Base-by-base conservation (phyloP, 768 basidiomycete species). In the Agaricus blazei region DNA sequence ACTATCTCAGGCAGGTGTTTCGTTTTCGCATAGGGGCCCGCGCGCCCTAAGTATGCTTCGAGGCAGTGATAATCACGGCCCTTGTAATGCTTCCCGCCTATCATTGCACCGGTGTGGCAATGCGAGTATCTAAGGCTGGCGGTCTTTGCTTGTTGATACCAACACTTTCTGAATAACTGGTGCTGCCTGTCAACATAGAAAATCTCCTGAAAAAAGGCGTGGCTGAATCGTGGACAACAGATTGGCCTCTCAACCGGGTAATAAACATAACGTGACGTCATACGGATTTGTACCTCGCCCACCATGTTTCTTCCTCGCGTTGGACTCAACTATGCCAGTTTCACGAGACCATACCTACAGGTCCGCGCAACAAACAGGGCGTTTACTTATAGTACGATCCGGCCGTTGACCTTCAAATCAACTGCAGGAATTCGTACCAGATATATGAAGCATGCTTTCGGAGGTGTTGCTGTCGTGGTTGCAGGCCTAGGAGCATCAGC, bases 401-500 rank as follows among this genome's bases (percentile, higher is more conserved):
- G 36, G 3, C 34, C 41, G 4, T 44, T 29, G 2, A 24, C 40
- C 38, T 26, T 24, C 29, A 56, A 34, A 6, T 26, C 41, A 36
- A 31, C 42, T 26, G 24, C 29, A 9, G 31, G 41, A 9, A 43
- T 48, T 27, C 19, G 34, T 3, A 4, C 26, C 14, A 37, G 29
- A 9, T 43, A 15, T 31, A 36, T 36, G 11, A 47, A 34, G 23
- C 34, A 12, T 41, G 49, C 56, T 11, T 51, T 68, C 45, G 74
- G 65, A 41, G 64, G 69, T 12, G 65, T 68, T 9, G 71, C 75
- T 1, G 52, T 79, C 23, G 69, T 71, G 26, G 72, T 76, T 28
- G 58, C 75, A 40, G 78, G 77, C 11, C 61, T 86, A 3, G 78
- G 81, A 11, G 59, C 81, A 27, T 69, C 75, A 3, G 60, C 68